These are phyloP conservation scores for Syzygium grande DNA, from an alignment of 345 rosid genomes.

Conservation along the genomic window DNA sequence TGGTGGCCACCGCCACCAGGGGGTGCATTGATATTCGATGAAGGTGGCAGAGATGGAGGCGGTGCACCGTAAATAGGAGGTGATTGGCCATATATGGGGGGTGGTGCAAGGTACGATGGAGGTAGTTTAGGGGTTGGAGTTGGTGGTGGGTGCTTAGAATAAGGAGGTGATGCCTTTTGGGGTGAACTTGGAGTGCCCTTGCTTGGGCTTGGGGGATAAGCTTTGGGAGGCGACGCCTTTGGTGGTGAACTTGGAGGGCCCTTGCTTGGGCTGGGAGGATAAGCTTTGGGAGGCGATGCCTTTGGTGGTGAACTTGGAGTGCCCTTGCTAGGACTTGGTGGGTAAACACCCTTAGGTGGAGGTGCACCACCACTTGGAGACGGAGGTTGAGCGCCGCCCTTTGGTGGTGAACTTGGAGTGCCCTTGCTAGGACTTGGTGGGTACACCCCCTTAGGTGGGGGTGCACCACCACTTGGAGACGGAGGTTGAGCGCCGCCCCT, in stretches of 20 bases:
- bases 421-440: neutral
- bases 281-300: neutral
- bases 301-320: neutral
- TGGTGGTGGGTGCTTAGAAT: neutral
- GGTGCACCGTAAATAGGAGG: constrained; percentile 1
- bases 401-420: neutral
- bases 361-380: neutral
- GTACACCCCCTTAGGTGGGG: neutral
- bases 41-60: constrained; percentile 1
- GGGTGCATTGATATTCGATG: neutral
- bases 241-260: neutral
- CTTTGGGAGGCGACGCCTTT: neutral
- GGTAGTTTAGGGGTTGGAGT: neutral
- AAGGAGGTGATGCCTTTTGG: constrained; percentile 2
- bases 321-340: neutral
- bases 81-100: neutral
- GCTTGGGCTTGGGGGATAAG: neutral
- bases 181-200: neutral
- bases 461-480: neutral
- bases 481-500: neutral
- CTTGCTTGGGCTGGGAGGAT: neutral
- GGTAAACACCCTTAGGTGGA: neutral
- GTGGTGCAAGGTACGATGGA: neutral
- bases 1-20: constrained; percentile 4
- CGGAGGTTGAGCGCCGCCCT: neutral